phyloP scores from a whole-genome alignment of 768 basidiomycete genomes.

The Boletus speciosus region DNA sequence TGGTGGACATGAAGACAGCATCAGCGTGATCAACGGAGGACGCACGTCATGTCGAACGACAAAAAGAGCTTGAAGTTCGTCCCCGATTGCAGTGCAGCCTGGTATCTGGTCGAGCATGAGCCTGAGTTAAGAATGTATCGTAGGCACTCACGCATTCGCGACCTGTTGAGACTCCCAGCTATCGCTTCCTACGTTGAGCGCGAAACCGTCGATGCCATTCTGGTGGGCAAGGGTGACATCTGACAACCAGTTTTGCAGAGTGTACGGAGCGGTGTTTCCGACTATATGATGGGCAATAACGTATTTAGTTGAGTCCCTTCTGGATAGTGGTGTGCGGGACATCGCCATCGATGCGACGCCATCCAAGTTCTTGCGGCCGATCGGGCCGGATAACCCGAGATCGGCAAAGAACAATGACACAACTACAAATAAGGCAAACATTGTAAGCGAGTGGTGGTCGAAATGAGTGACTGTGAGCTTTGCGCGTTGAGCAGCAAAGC shows the following conservation, averaged over 20 bases:
- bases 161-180: slow-evolving; percentile 61
- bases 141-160: slow-evolving; percentile 52
- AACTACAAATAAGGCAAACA: slow-evolving; percentile 13
- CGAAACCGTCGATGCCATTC: slow-evolving; percentile 65
- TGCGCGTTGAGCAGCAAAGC: slow-evolving; percentile 15
- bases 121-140: slow-evolving; percentile 4
- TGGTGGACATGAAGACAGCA: not conserved
- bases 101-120: slow-evolving; percentile 40
- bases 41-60: slow-evolving; percentile 76
- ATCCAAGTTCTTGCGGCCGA: not conserved
- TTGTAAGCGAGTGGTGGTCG: slow-evolving; percentile 12
- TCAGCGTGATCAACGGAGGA: slow-evolving; percentile 9
- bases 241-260: slow-evolving; percentile 37
- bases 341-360: not conserved
- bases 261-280: slow-evolving; percentile 68
- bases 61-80: slow-evolving; percentile 70
- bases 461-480: slow-evolving; percentile 18
- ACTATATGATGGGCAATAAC: slow-evolving; percentile 59
- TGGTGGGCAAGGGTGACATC: slow-evolving; percentile 55
- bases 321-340: not conserved
- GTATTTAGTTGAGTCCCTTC: slow-evolving; percentile 34
- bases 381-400: slow-evolving; percentile 13
- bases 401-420: slow-evolving; percentile 8
- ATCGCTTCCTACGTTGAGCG: slow-evolving; percentile 66
- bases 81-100: slow-evolving; percentile 49